A percentile compares a stretch with the other conserved stretches of the same genome.
phyloP scores from a whole-genome alignment of 345 rosid species.

The Iberis pinnata region DNA sequence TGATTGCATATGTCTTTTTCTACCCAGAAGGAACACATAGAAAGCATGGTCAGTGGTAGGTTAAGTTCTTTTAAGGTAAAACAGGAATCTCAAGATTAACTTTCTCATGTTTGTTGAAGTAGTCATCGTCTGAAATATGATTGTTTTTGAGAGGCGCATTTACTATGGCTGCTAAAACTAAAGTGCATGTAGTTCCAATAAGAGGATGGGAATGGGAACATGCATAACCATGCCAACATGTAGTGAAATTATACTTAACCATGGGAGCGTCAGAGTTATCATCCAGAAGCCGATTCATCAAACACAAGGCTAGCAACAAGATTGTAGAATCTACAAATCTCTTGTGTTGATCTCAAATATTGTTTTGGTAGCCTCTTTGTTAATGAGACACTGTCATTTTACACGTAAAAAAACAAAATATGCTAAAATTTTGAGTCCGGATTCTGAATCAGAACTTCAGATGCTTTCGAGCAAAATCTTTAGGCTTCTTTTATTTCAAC shows the following conservation, averaged over 20 bases:
- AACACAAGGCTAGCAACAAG: slow-evolving; percentile 53
- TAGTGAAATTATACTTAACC: slow-evolving; percentile 59
- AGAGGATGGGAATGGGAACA: slow-evolving; percentile 80
- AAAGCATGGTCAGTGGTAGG: slow-evolving; percentile 71
- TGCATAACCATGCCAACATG: slow-evolving; percentile 95
- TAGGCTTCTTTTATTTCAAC: too few species aligned
- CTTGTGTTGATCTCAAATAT: slow-evolving; percentile 5
- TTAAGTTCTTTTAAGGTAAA: slow-evolving; percentile 82
- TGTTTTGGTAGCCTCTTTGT: too few species aligned
- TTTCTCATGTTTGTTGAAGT: neutral
- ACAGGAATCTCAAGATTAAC: neutral
- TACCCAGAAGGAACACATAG: slow-evolving; percentile 96
- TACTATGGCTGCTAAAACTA: slow-evolving; percentile 69
- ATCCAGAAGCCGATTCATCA: slow-evolving; percentile 70
- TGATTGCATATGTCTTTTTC: slow-evolving; percentile 77
- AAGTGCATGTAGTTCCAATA: slow-evolving; percentile 76
- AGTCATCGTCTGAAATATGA: neutral
- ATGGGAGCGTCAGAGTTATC: slow-evolving; percentile 59
- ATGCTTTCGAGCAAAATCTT: too few species aligned
- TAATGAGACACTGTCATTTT: too few species aligned
- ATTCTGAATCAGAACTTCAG: neutral
- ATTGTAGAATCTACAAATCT: slow-evolving; percentile 43
- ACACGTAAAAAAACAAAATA: slow-evolving; percentile 11
- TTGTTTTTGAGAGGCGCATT: slow-evolving; percentile 83
- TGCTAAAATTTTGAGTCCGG: neutral